Evolutionary conservation across 768 basidiomycete species (phyloP).

Genomic region (Leccinum subtestaceum): DNA sequence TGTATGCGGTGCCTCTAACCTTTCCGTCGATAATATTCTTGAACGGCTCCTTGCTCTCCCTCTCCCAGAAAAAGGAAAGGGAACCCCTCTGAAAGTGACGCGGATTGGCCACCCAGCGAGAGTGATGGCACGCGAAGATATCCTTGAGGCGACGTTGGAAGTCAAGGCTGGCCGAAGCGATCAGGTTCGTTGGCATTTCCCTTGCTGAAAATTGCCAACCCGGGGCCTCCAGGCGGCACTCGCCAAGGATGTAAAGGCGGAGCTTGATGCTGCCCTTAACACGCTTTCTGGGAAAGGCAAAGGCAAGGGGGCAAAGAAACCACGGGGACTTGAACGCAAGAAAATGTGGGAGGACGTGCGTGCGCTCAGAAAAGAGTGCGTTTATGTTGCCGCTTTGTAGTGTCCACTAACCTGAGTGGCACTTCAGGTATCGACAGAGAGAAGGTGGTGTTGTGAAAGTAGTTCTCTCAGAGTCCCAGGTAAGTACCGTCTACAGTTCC

Average conservation of each 20-base stretch:
- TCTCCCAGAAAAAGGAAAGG: constrained; percentile 43
- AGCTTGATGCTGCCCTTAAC: constrained; percentile 69
- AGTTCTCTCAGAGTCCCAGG: constrained; percentile 79
- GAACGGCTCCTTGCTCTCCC: constrained; percentile 75
- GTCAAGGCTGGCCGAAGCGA: constrained; percentile 72
- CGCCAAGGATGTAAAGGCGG: constrained; percentile 85
- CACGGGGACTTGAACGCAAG: constrained; percentile 69
- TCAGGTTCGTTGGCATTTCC: constrained; percentile 41
- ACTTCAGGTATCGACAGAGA: constrained; percentile 75
- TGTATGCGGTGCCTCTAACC: constrained; percentile 90
- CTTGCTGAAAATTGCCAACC: not conserved
- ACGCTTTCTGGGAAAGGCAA: constrained; percentile 72
- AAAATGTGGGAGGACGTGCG: constrained; percentile 87
- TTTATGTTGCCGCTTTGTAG: not conserved
- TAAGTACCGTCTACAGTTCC: constrained; percentile 19
- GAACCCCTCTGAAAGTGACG: constrained; percentile 54
- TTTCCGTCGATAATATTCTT: constrained; percentile 95
- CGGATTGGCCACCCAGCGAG: constrained; percentile 96
- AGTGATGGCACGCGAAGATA: constrained; percentile 68
- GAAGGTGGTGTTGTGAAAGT: constrained; percentile 82
- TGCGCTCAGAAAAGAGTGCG: constrained; percentile 87
- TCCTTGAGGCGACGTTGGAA: constrained; percentile 69
- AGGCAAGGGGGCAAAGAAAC: constrained; percentile 67
- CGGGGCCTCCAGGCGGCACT: constrained; percentile 58
- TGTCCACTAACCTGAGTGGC: not conserved